Percentiles rank a stretch among this genome's conserved stretches.
phyloP scores from a whole-genome alignment of 352 stramenopile genomes.

The Phytophthora citrophthora region DNA sequence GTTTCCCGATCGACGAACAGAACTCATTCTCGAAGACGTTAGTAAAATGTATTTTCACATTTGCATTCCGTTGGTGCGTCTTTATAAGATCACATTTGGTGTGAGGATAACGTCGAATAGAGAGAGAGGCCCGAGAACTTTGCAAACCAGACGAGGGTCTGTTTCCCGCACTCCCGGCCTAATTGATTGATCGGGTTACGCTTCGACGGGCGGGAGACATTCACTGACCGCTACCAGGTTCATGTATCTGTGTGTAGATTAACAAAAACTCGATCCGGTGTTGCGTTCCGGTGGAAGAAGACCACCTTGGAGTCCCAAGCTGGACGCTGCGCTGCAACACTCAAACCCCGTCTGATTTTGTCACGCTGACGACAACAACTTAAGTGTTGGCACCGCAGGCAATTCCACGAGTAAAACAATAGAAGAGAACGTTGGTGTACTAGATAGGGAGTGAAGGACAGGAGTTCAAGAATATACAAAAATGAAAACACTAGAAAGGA shows the following conservation, averaged over 20 bases:
- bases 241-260: neutral
- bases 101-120: too few species aligned
- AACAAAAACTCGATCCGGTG: neutral
- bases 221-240: neutral
- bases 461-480: neutral
- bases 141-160: neutral
- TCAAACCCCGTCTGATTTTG: slow-evolving; percentile 4
- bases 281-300: neutral
- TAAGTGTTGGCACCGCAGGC: too few species aligned
- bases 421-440: too few species aligned
- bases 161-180: neutral
- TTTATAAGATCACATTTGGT: neutral
- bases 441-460: neutral
- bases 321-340: too few species aligned
- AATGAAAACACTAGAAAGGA: neutral
- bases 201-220: neutral
- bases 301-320: neutral
- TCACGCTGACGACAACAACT: neutral
- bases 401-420: too few species aligned
- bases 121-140: too few species aligned
- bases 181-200: too few species aligned
- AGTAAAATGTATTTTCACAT: too few species aligned
- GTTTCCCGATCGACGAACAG: slow-evolving; percentile 6
- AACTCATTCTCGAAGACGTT: neutral
- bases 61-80: slow-evolving; percentile 4